These are phyloP conservation scores for Tinospora cordifolia DNA, from an alignment of 164 flowering plant genomes.

Conservation along the genomic window DNA sequence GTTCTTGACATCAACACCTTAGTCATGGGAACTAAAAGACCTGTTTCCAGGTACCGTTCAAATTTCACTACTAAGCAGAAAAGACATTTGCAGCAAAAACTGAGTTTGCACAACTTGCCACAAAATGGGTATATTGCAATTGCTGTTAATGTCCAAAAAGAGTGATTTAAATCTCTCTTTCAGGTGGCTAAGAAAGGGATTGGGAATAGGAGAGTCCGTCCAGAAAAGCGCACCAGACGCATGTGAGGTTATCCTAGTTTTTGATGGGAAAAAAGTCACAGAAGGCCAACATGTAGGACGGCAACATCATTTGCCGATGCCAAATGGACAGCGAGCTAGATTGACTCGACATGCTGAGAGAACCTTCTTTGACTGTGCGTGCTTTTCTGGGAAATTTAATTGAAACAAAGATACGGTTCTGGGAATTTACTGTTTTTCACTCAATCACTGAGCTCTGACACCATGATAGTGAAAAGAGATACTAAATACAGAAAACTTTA, in stretches of 20 bases:
- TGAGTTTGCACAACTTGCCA: too few relatives aligned
- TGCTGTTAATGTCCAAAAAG: neutral
- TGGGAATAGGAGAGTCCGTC: slow-evolving; percentile 47
- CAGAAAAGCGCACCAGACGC: slow-evolving; percentile 59
- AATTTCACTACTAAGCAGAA: too few relatives aligned
- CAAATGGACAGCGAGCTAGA: slow-evolving; percentile 15
- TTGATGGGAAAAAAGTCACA: slow-evolving; percentile 36
- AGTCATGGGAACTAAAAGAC: slow-evolving; percentile 59
- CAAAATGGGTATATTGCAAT: neutral
- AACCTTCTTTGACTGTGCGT: slow-evolving; percentile 43
- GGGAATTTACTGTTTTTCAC: neutral
- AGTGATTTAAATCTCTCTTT: neutral
- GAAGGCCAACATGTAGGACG: slow-evolving; percentile 16
- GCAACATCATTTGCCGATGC: slow-evolving; percentile 18
- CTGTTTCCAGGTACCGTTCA: slow-evolving; percentile 34
- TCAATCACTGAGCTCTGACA: neutral
- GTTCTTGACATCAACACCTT: slow-evolving; percentile 61
- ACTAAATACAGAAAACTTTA: neutral
- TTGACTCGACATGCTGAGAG: slow-evolving; percentile 19
- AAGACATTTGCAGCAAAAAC: too few relatives aligned
- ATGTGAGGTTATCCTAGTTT: slow-evolving; percentile 56
- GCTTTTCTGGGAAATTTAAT: slow-evolving; percentile 46
- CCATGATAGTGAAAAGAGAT: neutral
- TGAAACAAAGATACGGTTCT: slow-evolving; percentile 2
- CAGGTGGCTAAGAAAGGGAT: slow-evolving; percentile 38